These are phyloP conservation scores for cucumber (Cucumis sativus) DNA, from an alignment of 306 rosid genomes.

Conservation along the genomic window DNA sequence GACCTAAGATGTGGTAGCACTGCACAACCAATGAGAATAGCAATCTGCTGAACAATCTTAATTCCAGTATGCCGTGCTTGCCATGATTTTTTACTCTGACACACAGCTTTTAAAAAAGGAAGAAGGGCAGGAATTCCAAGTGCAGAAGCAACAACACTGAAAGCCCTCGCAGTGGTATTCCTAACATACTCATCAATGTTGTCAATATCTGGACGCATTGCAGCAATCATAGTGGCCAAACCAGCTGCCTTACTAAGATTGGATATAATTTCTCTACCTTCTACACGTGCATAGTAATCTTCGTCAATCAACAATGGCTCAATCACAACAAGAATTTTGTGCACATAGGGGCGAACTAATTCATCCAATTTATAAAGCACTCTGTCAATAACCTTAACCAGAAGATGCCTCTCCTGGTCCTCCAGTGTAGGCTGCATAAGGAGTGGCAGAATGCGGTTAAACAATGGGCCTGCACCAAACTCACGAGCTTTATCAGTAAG, in stretches of 20 bases:
- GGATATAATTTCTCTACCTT: conserved; percentile 88
- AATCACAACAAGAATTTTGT: conserved; percentile 92
- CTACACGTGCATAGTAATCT: conserved; percentile 95
- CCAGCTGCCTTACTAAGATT: conserved; percentile 99
- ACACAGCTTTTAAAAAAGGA: conserved; percentile 88
- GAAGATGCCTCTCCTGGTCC: conserved; percentile 73
- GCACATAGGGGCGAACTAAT: conserved; percentile 87
- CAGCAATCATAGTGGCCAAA: conserved; percentile 96
- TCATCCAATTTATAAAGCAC: conserved; percentile 94
- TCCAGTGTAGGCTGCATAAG: conserved; percentile 76
- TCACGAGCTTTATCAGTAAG: conserved; percentile 73
- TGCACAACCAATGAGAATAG: conserved; percentile 90
- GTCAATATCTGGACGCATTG: conserved; percentile 97
- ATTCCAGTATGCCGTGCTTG: conserved; percentile 96
- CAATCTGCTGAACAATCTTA: conserved; percentile 97
- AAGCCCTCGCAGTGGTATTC: conserved; percentile 90
- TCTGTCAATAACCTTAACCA: conserved; percentile 77
- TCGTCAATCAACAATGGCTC: conserved; percentile 92
- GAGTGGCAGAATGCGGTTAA: conserved; percentile 57
- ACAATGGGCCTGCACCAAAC: conserved; percentile 68
- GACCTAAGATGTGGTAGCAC: conserved; percentile 85
- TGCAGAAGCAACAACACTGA: conserved; percentile 94
- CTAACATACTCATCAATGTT: conserved; percentile 90
- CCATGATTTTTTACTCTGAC: conserved; percentile 98
- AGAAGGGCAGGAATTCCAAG: conserved; percentile 88